Base-by-base conservation (phyloP, 495 filamentous ascomycete species). In the Penicillium atrosanguineum region DNA sequence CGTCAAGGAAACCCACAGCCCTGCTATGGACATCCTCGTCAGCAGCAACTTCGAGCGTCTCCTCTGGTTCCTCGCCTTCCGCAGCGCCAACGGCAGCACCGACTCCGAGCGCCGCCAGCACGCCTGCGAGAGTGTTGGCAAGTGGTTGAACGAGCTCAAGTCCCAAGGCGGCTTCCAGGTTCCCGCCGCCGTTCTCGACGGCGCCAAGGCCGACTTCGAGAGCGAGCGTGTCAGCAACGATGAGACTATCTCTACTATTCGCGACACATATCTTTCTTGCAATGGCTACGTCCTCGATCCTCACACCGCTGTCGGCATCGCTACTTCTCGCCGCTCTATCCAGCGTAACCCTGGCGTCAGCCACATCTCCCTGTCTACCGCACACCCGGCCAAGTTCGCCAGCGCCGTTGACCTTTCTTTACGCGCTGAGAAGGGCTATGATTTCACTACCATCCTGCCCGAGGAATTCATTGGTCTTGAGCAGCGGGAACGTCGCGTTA, bases 11-110 rank as follows among this genome's bases (percentile, higher is more conserved):
- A 97, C 94, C 0, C 75, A 90, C 36, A 87, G 82, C 47, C 93
- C 94, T 0, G 94, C 94, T 18, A 98, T 98, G 94, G 94, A 97
- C 68, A 97, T 97, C 48, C 79, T 97, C 12, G 91, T 97, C 34
- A 88, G 84, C 48, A 91, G 86, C 68, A 98, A 98, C 78, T 97
- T 98, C 68, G 94, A 98, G 77, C 82, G 94, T 25, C 78, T 98
- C 0, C 78, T 98, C n/a, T 97, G 93, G 93, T 96, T 87, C 76
- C 78, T 96, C 11, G 85, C 90, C 1, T 85, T 87, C 68, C 76
- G 85, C 52, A 83, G 81, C 55, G 79, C 70, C 55, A 59, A 55
- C 44, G 50, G 56, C 16, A 39, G 39, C 28, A 56, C 62, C 15
- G 53, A 62, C 8, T 63, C 74, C 9, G 64, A 73, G 38, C 62